Base-by-base conservation (phyloP, 2,329 filamentous ascomycete genomes). In the Aureobasidium lini region DNA sequence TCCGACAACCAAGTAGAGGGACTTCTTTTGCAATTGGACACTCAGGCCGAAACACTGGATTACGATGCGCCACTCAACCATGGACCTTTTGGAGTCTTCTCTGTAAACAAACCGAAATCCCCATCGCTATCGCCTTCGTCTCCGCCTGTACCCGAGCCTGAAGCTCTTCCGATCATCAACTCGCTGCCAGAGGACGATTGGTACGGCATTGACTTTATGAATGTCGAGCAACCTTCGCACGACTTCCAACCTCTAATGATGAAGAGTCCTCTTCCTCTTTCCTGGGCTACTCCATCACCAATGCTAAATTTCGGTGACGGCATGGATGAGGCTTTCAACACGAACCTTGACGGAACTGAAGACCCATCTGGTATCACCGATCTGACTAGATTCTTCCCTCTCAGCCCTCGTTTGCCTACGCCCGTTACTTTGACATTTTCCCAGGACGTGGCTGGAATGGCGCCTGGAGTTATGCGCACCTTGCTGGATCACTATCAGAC, bases 1-100 rank as follows among this genome's bases (percentile, higher is more conserved):
- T n/a, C 44, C 1, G 34, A 59, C 15, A 46, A 59, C 5, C 56
- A 59, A 23, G 31, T 59, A 5, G 56, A 59, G n/a, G 37, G 18
- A 3, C 46, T 59, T 34, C 37, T 59, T 6, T 13, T 43, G 23
- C 56, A 50, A 32, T 16, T 59, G 11, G 56, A 59, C 10, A 16
- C 32, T 28, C 18, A 49, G 32, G 37, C 44, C 16, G 44, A 42
- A 28, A 29, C 29, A 7, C 3, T 57, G 43, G 54, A 48, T 13
- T 34, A 34, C 43, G 39, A 57, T 10, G 18, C 42, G 6, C 32
- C 42, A n/a, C 23, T 57, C 13, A 34, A 48, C 13, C 28, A 39
- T 40, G 56, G 56, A 32, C 56, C 56, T 36, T 59, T 59, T 29
- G 56, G 56, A 43, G 46, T 50, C 15, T 59, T 59, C 16, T 49